Conservation (phyloP, 139 green algal species). For the Ettlia oleoabundans region DNA sequence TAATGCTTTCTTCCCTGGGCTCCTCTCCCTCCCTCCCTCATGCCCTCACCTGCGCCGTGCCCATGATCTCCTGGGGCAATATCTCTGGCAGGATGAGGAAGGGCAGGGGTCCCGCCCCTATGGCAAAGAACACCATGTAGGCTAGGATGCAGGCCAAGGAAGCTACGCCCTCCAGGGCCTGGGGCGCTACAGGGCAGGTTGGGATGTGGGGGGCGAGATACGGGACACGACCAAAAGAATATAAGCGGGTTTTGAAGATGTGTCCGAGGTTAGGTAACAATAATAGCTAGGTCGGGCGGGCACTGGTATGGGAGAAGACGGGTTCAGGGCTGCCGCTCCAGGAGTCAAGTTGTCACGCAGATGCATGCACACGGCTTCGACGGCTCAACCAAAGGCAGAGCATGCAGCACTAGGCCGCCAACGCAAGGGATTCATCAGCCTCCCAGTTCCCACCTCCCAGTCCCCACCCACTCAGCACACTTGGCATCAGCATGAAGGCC, state of each 20-base stretch:
- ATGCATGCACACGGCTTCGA: too few relatives aligned
- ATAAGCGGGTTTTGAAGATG: too few relatives aligned
- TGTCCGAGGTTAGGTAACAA: too few relatives aligned
- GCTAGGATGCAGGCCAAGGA: constrained; percentile 56
- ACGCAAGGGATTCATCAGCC: not conserved
- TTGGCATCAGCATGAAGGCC: constrained; percentile 28
- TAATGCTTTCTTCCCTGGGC: not conserved
- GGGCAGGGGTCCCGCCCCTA: constrained; percentile 80
- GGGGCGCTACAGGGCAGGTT: constrained; percentile 11
- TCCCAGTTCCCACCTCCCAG: not conserved
- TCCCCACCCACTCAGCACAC: constrained; percentile 16
- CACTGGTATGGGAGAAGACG: too few relatives aligned
- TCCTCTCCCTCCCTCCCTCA: not conserved
- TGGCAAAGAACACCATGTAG: constrained; percentile 74
- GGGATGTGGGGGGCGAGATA: not conserved
- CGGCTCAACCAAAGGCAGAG: too few relatives aligned
- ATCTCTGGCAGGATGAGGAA: constrained; percentile 83
- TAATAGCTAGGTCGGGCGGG: too few relatives aligned
- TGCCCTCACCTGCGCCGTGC: constrained; percentile 43
- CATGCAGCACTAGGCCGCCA: not conserved
- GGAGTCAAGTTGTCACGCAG: too few relatives aligned
- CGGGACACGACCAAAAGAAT: too few relatives aligned
- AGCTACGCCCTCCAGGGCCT: constrained; percentile 28
- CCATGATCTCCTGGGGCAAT: constrained; percentile 74
- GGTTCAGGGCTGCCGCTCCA: too few relatives aligned